Evolutionary conservation across 169 alveolate genomes (phyloP).

Genomic region (Babesia sp.): DNA sequence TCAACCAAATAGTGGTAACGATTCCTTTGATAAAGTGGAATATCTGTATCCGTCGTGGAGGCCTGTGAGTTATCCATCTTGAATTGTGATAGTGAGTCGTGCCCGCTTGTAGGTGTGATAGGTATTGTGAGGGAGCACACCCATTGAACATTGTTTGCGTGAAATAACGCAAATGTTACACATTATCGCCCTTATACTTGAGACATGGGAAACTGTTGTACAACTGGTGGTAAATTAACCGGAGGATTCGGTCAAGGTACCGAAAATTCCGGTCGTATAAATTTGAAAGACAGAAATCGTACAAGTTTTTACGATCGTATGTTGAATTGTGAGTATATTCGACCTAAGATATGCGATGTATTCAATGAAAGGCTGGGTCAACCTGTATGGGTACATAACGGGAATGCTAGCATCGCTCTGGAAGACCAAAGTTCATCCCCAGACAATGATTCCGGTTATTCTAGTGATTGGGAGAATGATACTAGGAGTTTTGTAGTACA

Average conservation of each 20-base stretch:
- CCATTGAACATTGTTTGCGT: not conserved
- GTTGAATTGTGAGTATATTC: conserved; percentile 24
- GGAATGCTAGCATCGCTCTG: not conserved
- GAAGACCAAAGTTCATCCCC: not conserved
- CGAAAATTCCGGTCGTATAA: too few relatives aligned
- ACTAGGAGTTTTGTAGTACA: too few relatives aligned
- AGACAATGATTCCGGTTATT: not conserved
- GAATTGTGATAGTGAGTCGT: not conserved
- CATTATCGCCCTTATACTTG: not conserved
- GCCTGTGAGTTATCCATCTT: not conserved
- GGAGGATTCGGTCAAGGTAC: not conserved
- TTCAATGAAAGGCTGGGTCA: conserved; percentile 19
- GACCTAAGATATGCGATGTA: conserved; percentile 50
- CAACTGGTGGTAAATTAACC: not conserved
- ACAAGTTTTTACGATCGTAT: too few relatives aligned
- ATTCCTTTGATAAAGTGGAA: conserved; percentile 18
- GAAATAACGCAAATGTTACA: conserved; percentile 6
- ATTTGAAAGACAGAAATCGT: not conserved
- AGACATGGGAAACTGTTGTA: conserved; percentile 19
- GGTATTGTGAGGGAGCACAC: not conserved
- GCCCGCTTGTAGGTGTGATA: not conserved
- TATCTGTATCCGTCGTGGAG: not conserved
- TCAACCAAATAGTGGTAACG: conserved; percentile 49
- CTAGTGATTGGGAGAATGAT: too few relatives aligned
- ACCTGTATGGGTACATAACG: conserved; percentile 17